Base-by-base conservation (phyloP, 345 rosid genomes). In the Gossypium herbaceum region DNA sequence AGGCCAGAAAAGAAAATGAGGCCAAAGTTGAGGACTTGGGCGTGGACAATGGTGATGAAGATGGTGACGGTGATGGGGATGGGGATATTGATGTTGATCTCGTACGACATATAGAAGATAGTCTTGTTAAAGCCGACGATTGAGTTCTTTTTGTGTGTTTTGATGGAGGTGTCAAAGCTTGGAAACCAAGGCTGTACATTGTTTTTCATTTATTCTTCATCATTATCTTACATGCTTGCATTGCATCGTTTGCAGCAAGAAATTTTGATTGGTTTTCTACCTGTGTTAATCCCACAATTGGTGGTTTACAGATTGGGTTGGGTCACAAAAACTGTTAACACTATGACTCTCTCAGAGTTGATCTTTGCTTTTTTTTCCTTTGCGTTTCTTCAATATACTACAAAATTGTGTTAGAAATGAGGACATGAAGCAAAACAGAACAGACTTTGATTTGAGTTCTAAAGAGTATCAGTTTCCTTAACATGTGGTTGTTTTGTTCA, bases 71-170 rank as follows among this genome's bases (percentile, higher is more conserved):
- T 6, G 76, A 22, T 12, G 73, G 48, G 1, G 48, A 51, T 25
- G 64, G 48, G 15, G 75, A 65, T 19, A 19, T 63, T 3, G 77
- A 75, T 39, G 52, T 19, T 15, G 77, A 75, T 65, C 62, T 75
- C 57, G 72, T 65, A 12, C 59, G 72, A 11, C 63, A 75, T 13
- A 29, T 75, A 17, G 77, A 75, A 66, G 72, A 51, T 7, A 52
- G 52, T 22, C 72, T 75, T 15, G 45, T 43, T 64, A 41, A 65
- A 20, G 77, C 10, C 19, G 77, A 74, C 10, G 20, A 44, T 6
- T 39, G 75, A 59, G 41, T 2, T 69, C 27, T 1, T 15, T 25
- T 7, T 17, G 1, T 2, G 12, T 44, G 6, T 60, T 44, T 12
- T 60, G 27, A 17, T 27, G 17, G 41, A 13, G 43, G 43, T n/a